These are phyloP conservation scores for Ambrosiella xylebori DNA, from an alignment of 2,329 filamentous ascomycete species.

Conservation along the genomic window DNA sequence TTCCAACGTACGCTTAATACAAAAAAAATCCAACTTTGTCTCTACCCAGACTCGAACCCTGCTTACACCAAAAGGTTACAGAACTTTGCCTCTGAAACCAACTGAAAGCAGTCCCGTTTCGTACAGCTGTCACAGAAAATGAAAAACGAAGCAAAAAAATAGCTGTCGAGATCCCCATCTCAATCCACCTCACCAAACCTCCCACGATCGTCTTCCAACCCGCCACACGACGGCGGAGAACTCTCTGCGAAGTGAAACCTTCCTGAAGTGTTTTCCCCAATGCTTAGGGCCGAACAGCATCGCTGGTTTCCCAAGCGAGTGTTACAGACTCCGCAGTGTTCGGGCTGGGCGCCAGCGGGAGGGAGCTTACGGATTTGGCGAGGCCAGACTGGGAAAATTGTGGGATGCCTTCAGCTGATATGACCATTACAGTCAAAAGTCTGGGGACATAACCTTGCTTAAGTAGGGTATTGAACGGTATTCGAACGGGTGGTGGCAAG, in stretches of 20 bases:
- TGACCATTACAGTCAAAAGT: conserved; percentile 43
- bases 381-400: conserved; percentile 30
- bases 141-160: conserved; percentile 14
- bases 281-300: conserved; percentile 47
- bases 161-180: conserved; percentile 39
- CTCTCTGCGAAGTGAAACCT: conserved; percentile 57
- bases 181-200: conserved; percentile 39
- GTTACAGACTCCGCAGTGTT: conserved; percentile 45
- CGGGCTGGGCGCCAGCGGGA: conserved; percentile 45
- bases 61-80: too few species aligned
- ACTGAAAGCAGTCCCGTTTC: too few species aligned
- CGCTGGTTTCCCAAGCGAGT: conserved; percentile 53
- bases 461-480: background rate
- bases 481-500: background rate
- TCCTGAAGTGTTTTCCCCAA: conserved; percentile 51
- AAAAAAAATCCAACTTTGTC: too few species aligned
- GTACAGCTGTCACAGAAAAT: too few species aligned
- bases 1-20: too few species aligned
- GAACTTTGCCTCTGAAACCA: too few species aligned
- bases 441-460: background rate
- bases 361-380: conserved; percentile 40
- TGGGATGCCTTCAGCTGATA: conserved; percentile 37
- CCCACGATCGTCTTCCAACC: conserved; percentile 47
- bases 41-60: too few species aligned
- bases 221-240: conserved; percentile 55